Evolutionary conservation across 2,329 filamentous ascomycete genomes (phyloP).

Genomic region (Cladosporium sp.): DNA sequence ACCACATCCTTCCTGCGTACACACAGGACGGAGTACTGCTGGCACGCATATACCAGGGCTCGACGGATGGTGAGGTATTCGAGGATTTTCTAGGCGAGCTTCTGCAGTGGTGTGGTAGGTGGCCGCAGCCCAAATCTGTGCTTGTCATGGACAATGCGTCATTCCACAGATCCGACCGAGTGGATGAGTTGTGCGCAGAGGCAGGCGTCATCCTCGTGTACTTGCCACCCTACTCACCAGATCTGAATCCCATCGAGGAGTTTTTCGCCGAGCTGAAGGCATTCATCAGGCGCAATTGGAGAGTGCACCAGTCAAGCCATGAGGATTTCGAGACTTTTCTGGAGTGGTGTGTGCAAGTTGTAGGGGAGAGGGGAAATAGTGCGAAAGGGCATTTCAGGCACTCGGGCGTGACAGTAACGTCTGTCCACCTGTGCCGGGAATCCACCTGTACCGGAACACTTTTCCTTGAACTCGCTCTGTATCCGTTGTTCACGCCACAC

Average conservation of each 20-base stretch:
- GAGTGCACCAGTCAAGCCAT: not conserved
- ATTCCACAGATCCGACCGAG: not conserved
- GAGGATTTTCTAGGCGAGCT: conserved; percentile 8
- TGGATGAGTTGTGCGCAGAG: conserved; percentile 18
- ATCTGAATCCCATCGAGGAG: conserved; percentile 24
- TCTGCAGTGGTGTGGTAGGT: conserved; percentile 6
- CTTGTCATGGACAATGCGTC: conserved; percentile 9
- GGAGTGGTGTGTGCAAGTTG: conserved; percentile 4
- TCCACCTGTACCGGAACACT: no score
- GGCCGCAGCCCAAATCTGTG: conserved; percentile 12
- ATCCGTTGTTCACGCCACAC: not conserved
- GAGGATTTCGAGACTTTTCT: conserved; percentile 18
- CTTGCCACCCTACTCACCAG: conserved; percentile 22
- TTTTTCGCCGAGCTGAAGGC: conserved; percentile 29
- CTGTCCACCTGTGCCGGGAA: no score
- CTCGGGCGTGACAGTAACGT: conserved; percentile 7
- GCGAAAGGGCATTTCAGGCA: conserved; percentile 18
- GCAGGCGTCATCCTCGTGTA: conserved; percentile 19
- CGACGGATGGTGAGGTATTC: conserved; percentile 2
- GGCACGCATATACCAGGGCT: conserved; percentile 2
- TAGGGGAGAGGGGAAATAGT: conserved; percentile 7
- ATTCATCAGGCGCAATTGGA: conserved; percentile 21
- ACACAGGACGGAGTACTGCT: conserved; percentile 6
- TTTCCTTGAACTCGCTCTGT: not conserved
- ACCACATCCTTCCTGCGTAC: conserved; percentile 14